Base-by-base conservation (phyloP, 306 rosid species). In the Hippophae gyantsensis region DNA sequence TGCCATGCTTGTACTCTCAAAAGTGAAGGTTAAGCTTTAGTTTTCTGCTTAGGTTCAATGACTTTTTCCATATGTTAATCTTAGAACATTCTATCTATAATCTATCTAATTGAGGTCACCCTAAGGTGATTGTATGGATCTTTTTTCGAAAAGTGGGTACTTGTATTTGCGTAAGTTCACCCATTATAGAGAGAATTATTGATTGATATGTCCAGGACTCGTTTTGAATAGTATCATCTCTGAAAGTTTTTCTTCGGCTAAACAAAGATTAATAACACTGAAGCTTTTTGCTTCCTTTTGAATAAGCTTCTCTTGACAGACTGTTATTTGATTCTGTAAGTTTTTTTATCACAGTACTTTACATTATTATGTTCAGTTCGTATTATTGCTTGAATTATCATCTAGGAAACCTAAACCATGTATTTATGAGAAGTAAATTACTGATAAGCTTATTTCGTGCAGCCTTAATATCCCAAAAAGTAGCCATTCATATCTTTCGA, bases 1-100 rank as follows among this genome's bases (percentile, higher is more conserved):
- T 63, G 97, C 97, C 5, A 64, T 55, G 58, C 84, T 87, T 63
- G 65, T 87, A 58, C 90, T 90, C n/a, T 85, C 90, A 25, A 81
- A 72, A 81, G 89, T 78, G 38, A 90, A 87, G 94, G 96, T 90
- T 62, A 45, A 48, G 65, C 62, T 70, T 55, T 61, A 12, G 7
- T 47, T 58, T 13, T 70, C 60, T 12, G 25, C 65, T 49, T 50
- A 10, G 8, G 6, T 47, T 56, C 5, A 7, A 10, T 42, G 40
- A 12, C 25, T 54, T 42, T 25, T 61, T 56, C 42, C 14, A 32
- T 32, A 14, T 11, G 10, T 48, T 42, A 0, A 12, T 42, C 48
- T 62, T 43, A 10, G 8, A 23, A 10, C 13, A 23, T 13, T 23
- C 6, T 60, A 25, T 26, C 6, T 25, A 3, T 26, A 12, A 11